Percentiles rank a stretch among this genome's conserved stretches.
phyloP scores from a whole-genome alignment of 176 grass and related monocot species.

The Triticum urartu region DNA sequence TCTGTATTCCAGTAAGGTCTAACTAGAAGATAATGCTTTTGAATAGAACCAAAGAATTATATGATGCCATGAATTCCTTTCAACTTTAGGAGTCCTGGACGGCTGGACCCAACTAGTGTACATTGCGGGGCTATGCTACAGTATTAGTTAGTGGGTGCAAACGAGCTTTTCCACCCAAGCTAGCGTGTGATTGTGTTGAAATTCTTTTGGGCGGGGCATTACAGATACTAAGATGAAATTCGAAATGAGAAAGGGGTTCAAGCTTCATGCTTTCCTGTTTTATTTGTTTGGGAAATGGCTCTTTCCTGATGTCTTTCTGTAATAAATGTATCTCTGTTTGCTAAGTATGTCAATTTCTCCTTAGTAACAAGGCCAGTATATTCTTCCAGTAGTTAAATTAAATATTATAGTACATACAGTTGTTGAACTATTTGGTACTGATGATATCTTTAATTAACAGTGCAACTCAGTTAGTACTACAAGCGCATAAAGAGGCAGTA shows the following conservation, averaged over 20 bases:
- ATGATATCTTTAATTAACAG: conserved; percentile 48
- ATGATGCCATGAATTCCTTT: background rate
- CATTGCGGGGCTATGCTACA: background rate
- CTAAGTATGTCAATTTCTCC: too few relatives aligned
- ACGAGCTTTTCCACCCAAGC: too few relatives aligned
- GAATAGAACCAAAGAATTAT: background rate
- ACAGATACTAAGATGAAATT: background rate
- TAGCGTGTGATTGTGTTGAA: background rate
- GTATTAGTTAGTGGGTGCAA: too few relatives aligned
- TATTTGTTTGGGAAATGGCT: too few relatives aligned
- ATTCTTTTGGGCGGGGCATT: background rate
- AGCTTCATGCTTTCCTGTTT: too few relatives aligned
- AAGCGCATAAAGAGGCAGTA: conserved; percentile 91
- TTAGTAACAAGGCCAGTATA: too few relatives aligned
- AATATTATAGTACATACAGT: conserved; percentile 9
- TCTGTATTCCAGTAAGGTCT: background rate
- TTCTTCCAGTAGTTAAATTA: background rate
- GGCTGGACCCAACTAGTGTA: background rate
- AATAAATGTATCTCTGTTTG: too few relatives aligned
- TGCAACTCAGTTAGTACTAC: conserved; percentile 85
- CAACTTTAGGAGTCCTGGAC: background rate
- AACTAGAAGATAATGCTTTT: background rate
- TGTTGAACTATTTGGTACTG: conserved; percentile 1
- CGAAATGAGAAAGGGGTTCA: too few relatives aligned
- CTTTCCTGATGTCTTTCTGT: too few relatives aligned